Evolutionary conservation across 805 yeast species (phyloP).

Genomic region (Candida sakaeoensis): DNA sequence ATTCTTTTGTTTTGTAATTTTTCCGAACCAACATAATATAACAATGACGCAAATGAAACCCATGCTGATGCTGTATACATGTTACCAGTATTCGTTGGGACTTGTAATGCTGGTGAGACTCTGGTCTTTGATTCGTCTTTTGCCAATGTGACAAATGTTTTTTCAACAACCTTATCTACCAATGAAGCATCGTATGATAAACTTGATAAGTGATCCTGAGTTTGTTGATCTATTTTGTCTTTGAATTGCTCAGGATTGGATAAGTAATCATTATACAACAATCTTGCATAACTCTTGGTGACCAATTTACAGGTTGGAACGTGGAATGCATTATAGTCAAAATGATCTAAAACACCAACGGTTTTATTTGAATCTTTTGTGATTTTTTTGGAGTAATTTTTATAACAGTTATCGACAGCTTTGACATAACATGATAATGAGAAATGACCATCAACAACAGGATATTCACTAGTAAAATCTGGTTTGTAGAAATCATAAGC

Average conservation of each 20-base stretch:
- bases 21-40: slow-evolving; percentile 71
- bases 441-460: slow-evolving; percentile 95
- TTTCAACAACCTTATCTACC: slow-evolving; percentile 77
- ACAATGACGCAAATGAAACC: slow-evolving; percentile 78
- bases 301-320: slow-evolving; percentile 98
- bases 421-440: slow-evolving; percentile 90
- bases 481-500: slow-evolving; percentile 99
- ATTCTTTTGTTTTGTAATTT: slow-evolving; percentile 77
- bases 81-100: slow-evolving; percentile 97
- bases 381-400: slow-evolving; percentile 70
- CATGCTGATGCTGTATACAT: slow-evolving; percentile 95
- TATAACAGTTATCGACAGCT: slow-evolving; percentile 87
- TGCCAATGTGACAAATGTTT: slow-evolving; percentile 74
- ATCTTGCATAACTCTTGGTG: slow-evolving; percentile 86
- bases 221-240: slow-evolving; percentile 39
- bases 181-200: slow-evolving; percentile 74
- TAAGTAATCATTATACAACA: slow-evolving; percentile 82
- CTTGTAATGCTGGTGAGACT: slow-evolving; percentile 75
- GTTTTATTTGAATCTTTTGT: slow-evolving; percentile 44
- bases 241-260: slow-evolving; percentile 60
- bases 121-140: slow-evolving; percentile 64
- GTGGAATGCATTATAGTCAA: slow-evolving; percentile 95
- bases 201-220: slow-evolving; percentile 49
- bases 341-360: slow-evolving; percentile 63
- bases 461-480: slow-evolving; percentile 93